Conservation (phyloP, 2,329 filamentous ascomycete species). For the Pestalotiopsis sp. region DNA sequence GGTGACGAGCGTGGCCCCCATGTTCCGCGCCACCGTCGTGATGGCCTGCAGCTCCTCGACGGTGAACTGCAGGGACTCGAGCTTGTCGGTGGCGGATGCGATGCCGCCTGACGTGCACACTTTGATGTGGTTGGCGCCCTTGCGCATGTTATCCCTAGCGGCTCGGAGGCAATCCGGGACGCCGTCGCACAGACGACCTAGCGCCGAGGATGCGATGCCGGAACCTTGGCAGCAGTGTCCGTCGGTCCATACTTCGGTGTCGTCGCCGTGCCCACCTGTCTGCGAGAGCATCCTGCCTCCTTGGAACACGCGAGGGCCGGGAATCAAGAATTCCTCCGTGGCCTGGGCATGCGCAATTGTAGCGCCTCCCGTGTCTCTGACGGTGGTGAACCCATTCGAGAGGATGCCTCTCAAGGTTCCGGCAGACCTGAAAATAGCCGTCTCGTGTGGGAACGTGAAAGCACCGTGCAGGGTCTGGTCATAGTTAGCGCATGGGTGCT, state of each 20-base stretch:
- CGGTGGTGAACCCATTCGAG: neutral
- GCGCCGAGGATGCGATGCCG: constrained; percentile 17
- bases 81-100: constrained; percentile 47
- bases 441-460: neutral
- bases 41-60: constrained; percentile 53
- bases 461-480: neutral
- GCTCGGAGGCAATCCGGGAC: constrained; percentile 49
- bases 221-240: neutral
- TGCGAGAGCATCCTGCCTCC: neutral
- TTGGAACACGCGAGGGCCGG: neutral
- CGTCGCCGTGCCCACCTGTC: neutral
- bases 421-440: neutral
- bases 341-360: neutral
- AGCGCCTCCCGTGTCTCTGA: neutral
- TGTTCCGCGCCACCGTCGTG: constrained; percentile 43
- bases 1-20: constrained; percentile 48
- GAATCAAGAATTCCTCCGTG: neutral
- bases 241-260: neutral
- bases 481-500: neutral
- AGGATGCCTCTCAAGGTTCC: neutral
- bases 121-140: constrained; percentile 55
- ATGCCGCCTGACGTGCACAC: constrained; percentile 56
- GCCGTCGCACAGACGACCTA: constrained; percentile 47
- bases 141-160: constrained; percentile 48
- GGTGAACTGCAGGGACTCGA: constrained; percentile 52